Evolutionary conservation across 2,329 filamentous ascomycete species (phyloP).

Genomic region (Hypoxylon sp.): DNA sequence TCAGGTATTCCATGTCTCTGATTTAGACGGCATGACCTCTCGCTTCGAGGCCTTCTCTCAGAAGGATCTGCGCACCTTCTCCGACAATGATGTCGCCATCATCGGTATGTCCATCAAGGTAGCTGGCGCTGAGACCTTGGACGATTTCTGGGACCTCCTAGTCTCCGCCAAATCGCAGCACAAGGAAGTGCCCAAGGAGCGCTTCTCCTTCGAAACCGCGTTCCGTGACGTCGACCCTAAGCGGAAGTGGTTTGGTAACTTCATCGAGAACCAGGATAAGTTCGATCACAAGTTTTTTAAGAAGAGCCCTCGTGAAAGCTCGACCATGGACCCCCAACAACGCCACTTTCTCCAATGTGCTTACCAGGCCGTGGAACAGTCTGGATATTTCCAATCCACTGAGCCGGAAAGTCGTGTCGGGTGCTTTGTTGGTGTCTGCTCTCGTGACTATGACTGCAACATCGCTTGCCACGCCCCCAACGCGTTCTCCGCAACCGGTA

Average conservation of each 20-base stretch:
- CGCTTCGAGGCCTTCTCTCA: constrained; percentile 29
- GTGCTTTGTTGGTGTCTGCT: constrained; percentile 57
- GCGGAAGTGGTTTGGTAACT: constrained; percentile 51
- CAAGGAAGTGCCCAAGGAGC: constrained; percentile 46
- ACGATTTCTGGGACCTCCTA: constrained; percentile 56
- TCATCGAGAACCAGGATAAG: constrained; percentile 48
- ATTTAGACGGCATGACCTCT: constrained; percentile 23
- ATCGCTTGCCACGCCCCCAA: constrained; percentile 56
- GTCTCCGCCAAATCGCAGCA: constrained; percentile 53
- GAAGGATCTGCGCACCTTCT: constrained; percentile 28
- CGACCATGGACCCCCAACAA: constrained; percentile 46
- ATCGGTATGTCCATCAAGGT: constrained; percentile 57
- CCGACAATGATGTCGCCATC: constrained; percentile 54
- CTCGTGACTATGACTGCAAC: constrained; percentile 60
- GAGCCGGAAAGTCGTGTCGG: constrained; percentile 51
- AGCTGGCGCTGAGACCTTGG: constrained; percentile 55
- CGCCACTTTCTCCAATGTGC: constrained; percentile 41
- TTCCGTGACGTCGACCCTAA: constrained; percentile 49
- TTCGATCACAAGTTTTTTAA: constrained; percentile 51
- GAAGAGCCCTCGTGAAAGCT: constrained; percentile 44
- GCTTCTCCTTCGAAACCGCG: constrained; percentile 46
- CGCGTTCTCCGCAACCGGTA: constrained; percentile 56
- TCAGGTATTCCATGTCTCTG: constrained; percentile 39
- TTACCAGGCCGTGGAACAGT: constrained; percentile 51
- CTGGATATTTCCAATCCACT: constrained; percentile 45